Conservation (phyloP, 768 basidiomycete species). For the Boletus rubroflammeus region DNA sequence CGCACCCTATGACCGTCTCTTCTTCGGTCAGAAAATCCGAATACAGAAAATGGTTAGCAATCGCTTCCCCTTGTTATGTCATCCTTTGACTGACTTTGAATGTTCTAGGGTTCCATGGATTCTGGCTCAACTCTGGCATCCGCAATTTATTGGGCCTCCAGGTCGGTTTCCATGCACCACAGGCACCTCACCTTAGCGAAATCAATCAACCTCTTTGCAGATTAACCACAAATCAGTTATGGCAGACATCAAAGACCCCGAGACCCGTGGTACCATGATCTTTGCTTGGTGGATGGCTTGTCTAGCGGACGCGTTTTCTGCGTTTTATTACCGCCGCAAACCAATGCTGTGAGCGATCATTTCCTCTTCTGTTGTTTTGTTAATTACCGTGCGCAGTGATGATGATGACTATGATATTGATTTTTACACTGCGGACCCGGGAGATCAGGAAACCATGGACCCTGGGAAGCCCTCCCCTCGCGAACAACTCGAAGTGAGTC, state of each 20-base stretch:
- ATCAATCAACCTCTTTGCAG: conserved; percentile 35
- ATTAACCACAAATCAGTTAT: conserved; percentile 83
- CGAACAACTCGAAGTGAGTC: conserved; percentile 72
- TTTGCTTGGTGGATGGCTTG: conserved; percentile 96
- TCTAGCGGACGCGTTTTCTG: conserved; percentile 76
- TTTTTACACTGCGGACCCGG: conserved; percentile 74
- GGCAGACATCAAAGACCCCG: conserved; percentile 67
- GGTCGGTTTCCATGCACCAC: conserved; percentile 36
- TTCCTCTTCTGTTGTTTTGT: conserved; percentile 4
- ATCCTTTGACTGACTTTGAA: conserved; percentile 17
- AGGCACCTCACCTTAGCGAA: not conserved
- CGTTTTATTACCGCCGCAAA: conserved; percentile 82
- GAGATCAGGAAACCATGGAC: conserved; percentile 46
- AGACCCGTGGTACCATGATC: conserved; percentile 78
- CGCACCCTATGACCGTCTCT: conserved; percentile 5
- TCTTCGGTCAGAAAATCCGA: conserved; percentile 57
- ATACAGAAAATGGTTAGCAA: conserved; percentile 62
- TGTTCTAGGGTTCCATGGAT: conserved; percentile 70
- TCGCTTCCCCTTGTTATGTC: conserved; percentile 10
- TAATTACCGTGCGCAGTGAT: conserved; percentile 44
- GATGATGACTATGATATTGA: conserved; percentile 90
- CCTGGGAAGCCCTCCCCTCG: conserved; percentile 58
- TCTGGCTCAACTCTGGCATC: conserved; percentile 78
- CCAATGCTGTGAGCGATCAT: conserved; percentile 56
- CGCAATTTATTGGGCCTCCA: conserved; percentile 76